Evolutionary conservation across 2,329 filamentous ascomycete species (phyloP).

Genomic region (Lecanicillium sp.): DNA sequence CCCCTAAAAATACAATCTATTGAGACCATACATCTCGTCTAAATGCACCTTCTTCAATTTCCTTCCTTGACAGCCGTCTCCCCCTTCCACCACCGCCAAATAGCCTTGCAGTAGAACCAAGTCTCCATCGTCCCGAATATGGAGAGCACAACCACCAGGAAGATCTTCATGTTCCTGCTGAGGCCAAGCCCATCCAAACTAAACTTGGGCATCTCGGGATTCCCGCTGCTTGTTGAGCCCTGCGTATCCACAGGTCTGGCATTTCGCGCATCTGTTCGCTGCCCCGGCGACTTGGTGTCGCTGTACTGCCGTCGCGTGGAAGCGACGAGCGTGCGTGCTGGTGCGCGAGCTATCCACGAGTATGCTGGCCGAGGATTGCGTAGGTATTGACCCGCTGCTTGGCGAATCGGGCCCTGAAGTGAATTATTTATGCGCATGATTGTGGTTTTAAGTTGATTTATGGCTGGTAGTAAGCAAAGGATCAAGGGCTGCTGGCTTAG

Average conservation of each 20-base stretch:
- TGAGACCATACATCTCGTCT: background rate
- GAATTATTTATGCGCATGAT: no score
- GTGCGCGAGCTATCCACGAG: no score
- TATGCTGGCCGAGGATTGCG: no score
- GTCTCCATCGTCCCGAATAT: slow-evolving; percentile 25
- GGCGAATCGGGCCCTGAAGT: no score
- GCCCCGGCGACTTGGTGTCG: background rate
- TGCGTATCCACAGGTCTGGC: no score
- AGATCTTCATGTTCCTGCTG: slow-evolving; percentile 18
- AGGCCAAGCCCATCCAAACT: slow-evolving; percentile 19
- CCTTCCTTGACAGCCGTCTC: background rate
- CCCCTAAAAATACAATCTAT: no score
- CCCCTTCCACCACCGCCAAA: slow-evolving; percentile 20
- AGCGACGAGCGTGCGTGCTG: background rate
- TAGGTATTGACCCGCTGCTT: no score
- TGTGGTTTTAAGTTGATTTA: no score
- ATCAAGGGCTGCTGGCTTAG: no score
- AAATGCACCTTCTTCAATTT: background rate
- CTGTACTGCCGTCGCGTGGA: background rate
- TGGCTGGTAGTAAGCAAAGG: no score
- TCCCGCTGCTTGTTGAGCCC: background rate
- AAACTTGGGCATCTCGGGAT: slow-evolving; percentile 16
- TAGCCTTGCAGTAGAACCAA: slow-evolving; percentile 22
- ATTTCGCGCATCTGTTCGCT: no score
- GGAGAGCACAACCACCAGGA: slow-evolving; percentile 16